phyloP scores from a whole-genome alignment of 148 eudicot species.

The Vaccinium darrowii region DNA sequence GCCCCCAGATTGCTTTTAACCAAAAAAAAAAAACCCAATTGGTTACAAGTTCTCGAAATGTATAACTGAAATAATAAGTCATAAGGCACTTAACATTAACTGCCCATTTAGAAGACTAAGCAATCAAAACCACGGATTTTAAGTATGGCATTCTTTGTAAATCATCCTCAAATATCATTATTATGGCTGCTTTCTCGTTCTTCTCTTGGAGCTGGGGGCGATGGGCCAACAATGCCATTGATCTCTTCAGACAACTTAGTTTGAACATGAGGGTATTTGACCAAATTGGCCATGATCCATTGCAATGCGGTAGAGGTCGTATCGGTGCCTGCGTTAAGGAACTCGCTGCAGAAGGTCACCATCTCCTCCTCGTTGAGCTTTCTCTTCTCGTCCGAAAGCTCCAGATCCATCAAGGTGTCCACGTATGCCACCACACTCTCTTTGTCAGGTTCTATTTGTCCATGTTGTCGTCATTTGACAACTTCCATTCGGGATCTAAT shows the following conservation, averaged over 20 bases:
- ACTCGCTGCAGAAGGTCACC: slow-evolving; percentile 48
- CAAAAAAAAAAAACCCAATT: neutral
- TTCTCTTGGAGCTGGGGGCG: neutral
- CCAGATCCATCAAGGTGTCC: slow-evolving; percentile 47
- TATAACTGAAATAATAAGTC: neutral
- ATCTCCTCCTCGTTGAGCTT: slow-evolving; percentile 38
- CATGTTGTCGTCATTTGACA: neutral
- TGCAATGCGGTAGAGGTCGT: slow-evolving; percentile 67
- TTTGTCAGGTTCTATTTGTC: neutral
- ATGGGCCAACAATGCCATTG: slow-evolving; percentile 29
- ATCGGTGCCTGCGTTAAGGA: slow-evolving; percentile 64
- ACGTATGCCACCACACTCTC: slow-evolving; percentile 41
- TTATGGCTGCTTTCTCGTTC: slow-evolving; percentile 1
- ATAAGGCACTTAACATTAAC: neutral
- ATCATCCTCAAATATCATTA: slow-evolving; percentile 45
- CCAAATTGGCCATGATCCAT: slow-evolving; percentile 80
- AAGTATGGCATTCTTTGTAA: slow-evolving; percentile 46
- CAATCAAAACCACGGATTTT: slow-evolving; percentile 47
- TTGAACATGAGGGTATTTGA: slow-evolving; percentile 50
- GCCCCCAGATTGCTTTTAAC: neutral
- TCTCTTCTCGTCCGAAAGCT: slow-evolving; percentile 41
- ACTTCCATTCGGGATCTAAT: slow-evolving; percentile 36
- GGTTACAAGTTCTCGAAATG: neutral
- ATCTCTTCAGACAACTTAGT: slow-evolving; percentile 56
- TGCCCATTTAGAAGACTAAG: neutral